Percentiles rank a stretch among this genome's conserved stretches.
phyloP scores from a whole-genome alignment of 495 filamentous ascomycete species.

The Melanomma pulvis-pyrius region DNA sequence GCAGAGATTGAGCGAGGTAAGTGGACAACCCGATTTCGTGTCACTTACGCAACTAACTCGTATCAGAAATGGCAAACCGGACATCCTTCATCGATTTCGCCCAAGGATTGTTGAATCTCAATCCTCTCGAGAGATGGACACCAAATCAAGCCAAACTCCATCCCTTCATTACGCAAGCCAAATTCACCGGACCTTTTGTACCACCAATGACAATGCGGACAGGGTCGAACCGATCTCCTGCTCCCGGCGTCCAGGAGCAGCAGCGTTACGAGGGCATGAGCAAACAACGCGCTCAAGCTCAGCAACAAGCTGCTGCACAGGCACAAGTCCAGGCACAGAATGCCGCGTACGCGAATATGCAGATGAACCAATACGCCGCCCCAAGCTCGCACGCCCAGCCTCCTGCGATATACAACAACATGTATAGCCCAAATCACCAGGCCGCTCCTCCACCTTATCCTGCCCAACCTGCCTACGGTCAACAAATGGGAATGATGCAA shows the following conservation, averaged over 20 bases:
- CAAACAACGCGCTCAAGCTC: conserved; percentile 75
- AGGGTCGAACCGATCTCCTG: conserved; percentile 78
- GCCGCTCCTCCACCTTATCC: conserved; percentile 86
- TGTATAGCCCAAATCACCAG: conserved; percentile 75
- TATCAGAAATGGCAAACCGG: conserved; percentile 92
- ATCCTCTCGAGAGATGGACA: conserved; percentile 95
- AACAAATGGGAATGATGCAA: conserved; percentile 72
- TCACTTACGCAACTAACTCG: conserved; percentile 28
- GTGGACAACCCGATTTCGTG: conserved; percentile 33
- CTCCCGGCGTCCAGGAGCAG: conserved; percentile 96
- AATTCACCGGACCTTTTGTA: conserved; percentile 92
- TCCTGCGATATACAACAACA: conserved; percentile 65
- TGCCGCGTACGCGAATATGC: conserved; percentile 59
- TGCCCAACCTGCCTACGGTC: conserved; percentile 68
- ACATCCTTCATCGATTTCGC: conserved; percentile 99
- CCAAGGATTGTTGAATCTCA: conserved; percentile 90
- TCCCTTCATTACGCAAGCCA: conserved; percentile 98
- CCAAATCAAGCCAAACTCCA: conserved; percentile 97
- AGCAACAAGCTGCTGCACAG: conserved; percentile 51
- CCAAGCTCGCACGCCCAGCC: conserved; percentile 54
- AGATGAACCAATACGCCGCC: conserved; percentile 59
- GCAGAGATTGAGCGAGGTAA: conserved; percentile 93
- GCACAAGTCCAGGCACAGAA: conserved; percentile 51
- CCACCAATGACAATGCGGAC: conserved; percentile 97
- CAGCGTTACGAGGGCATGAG: conserved; percentile 89